phyloP scores from a whole-genome alignment of 768 basidiomycete species.

The Dentipellis sp. region DNA sequence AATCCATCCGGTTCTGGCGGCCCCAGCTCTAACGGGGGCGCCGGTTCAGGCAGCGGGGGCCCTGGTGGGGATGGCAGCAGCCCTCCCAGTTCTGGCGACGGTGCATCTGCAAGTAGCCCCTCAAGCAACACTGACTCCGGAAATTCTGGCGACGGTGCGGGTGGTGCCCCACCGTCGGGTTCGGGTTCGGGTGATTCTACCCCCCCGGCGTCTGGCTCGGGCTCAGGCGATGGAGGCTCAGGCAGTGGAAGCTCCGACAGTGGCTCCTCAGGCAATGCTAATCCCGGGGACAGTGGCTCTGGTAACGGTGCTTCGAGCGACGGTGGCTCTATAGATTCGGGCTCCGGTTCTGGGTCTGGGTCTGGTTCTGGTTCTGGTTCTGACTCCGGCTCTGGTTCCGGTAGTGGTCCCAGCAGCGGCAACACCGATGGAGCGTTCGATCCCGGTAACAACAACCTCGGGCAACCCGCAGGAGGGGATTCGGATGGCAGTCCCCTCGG shows the following conservation, averaged over 20 bases:
- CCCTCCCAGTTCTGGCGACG: no score
- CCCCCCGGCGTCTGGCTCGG: not conserved
- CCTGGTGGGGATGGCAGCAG: no score
- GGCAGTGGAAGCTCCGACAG: not conserved
- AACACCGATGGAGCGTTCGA: not conserved
- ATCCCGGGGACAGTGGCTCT: not conserved
- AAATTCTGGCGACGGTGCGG: no score
- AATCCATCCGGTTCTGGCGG: not conserved
- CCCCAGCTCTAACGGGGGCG: not conserved
- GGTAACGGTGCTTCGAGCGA: not conserved
- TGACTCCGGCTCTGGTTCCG: not conserved
- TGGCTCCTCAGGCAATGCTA: not conserved
- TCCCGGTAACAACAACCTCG: not conserved
- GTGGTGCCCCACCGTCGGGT: no score
- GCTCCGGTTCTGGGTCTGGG: not conserved
- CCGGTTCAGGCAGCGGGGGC: not conserved
- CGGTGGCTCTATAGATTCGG: not conserved
- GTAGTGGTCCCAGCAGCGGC: not conserved
- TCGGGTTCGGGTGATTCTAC: no score
- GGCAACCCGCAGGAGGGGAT: not conserved
- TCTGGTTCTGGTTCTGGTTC: not conserved
- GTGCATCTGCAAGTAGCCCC: no score
- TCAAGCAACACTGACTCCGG: no score
- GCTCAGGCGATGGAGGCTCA: not conserved
- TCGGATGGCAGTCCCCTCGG: constrained; percentile 9